Conservation (phyloP, 352 stramenopile genomes). For the Phytophthora chlamydospora region DNA sequence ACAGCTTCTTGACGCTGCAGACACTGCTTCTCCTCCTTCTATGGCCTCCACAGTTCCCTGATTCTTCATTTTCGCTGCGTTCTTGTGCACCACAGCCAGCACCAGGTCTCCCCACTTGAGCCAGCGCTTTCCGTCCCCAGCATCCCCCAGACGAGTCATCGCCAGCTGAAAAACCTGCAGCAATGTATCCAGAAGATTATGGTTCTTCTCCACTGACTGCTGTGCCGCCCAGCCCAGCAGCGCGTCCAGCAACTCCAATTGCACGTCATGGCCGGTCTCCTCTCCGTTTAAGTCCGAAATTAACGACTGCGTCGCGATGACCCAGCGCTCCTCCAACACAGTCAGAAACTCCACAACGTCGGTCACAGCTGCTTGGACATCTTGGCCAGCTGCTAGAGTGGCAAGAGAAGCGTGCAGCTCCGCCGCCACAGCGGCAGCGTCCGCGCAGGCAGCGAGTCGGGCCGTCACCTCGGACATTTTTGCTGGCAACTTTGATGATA, state of each 20-base stretch:
- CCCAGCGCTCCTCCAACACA: constrained; percentile 23
- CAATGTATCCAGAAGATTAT: constrained; percentile 9
- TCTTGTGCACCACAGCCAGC: constrained; percentile 23
- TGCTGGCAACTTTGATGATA: neutral
- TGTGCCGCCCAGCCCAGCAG: constrained; percentile 19
- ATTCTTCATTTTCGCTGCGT: constrained; percentile 13
- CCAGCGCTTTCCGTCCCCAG: constrained; percentile 25
- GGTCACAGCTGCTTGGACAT: constrained; percentile 14
- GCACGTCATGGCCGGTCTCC: neutral
- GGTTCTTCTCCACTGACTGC: constrained; percentile 1
- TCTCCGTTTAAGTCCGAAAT: constrained; percentile 35
- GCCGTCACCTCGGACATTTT: constrained; percentile 15
- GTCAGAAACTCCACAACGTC: constrained; percentile 28
- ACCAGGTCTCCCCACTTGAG: constrained; percentile 37
- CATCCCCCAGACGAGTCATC: constrained; percentile 15
- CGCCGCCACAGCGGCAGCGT: constrained; percentile 16
- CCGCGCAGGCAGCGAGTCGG: constrained; percentile 20
- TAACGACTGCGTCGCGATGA: constrained; percentile 1
- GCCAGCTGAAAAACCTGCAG: constrained; percentile 25
- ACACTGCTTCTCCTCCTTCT: neutral
- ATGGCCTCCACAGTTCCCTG: neutral
- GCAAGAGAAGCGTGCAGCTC: constrained; percentile 15
- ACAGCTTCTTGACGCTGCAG: neutral
- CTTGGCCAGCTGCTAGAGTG: constrained; percentile 9
- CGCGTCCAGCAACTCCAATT: constrained; percentile 29